Percentiles rank a stretch among this genome's conserved stretches.
phyloP scores from a whole-genome alignment of 1,284 basidiomycete genomes.

The Stygiomarasmius scandens region DNA sequence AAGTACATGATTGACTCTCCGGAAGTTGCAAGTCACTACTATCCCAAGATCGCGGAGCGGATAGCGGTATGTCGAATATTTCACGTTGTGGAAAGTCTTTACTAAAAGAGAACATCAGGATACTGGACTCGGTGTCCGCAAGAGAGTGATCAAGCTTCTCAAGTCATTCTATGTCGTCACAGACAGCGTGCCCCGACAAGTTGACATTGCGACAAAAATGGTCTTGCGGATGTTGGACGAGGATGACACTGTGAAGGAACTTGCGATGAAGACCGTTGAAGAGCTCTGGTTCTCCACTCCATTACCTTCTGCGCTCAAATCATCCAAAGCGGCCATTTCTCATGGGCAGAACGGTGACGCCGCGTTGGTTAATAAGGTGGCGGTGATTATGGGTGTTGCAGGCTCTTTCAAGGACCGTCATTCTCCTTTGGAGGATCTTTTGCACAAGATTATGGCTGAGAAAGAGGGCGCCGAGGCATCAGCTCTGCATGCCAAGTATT shows the following conservation, averaged over 20 bases:
- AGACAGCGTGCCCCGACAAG: conserved; percentile 58
- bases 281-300: conserved; percentile 79
- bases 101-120: conserved; percentile 54
- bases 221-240: conserved; percentile 87
- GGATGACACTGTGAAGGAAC: conserved; percentile 90
- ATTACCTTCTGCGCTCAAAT: conserved; percentile 37
- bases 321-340: conserved; percentile 22
- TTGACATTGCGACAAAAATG: conserved; percentile 85
- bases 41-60: conserved; percentile 82
- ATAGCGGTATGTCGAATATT: conserved; percentile 66
- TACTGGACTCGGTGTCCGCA: conserved; percentile 89
- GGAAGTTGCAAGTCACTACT: conserved; percentile 84
- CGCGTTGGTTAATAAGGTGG: conserved; percentile 61
- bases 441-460: conserved; percentile 76
- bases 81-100: not conserved
- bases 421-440: conserved; percentile 81
- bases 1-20: conserved; percentile 92
- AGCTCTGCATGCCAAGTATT: conserved; percentile 63
- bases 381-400: conserved; percentile 84
- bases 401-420: conserved; percentile 82
- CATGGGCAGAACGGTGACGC: conserved; percentile 48
- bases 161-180: conserved; percentile 79
- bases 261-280: conserved; percentile 86
- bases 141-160: conserved; percentile 92
- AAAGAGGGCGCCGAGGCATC: conserved; percentile 54